phyloP scores from a whole-genome alignment of 2,329 filamentous ascomycete genomes.

The Cladophialophora carrionii region DNA sequence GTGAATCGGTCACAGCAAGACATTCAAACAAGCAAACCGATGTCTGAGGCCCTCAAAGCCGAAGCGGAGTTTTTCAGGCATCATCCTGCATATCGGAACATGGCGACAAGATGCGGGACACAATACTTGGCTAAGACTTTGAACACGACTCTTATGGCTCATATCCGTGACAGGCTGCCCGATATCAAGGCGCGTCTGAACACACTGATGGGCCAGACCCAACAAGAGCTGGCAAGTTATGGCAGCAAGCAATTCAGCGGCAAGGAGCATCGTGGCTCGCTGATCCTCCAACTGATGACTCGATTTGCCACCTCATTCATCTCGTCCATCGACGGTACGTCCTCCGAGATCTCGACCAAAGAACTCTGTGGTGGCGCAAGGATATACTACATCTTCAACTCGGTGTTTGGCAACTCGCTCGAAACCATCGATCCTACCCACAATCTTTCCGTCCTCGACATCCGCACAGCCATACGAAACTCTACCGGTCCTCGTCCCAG shows the following conservation, averaged over 20 bases:
- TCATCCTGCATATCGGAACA: conserved; percentile 95
- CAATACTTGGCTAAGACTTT: conserved; percentile 92
- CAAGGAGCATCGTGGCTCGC: conserved; percentile 91
- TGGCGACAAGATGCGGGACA: conserved; percentile 89
- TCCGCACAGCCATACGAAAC: conserved; percentile 95
- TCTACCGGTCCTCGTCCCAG: conserved; percentile 94
- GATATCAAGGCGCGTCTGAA: conserved; percentile 98
- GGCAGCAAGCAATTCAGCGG: conserved; percentile 97
- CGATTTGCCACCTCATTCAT: conserved; percentile 97
- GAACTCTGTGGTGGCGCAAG: conserved; percentile 92
- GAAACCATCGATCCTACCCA: conserved; percentile 95
- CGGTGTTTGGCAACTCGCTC: conserved; percentile 93
- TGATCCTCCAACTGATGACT: conserved; percentile 97
- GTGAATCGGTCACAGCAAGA: conserved; percentile 98
- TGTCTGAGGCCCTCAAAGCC: conserved; percentile 84
- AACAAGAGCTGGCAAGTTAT: conserved; percentile 96
- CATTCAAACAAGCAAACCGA: conserved; percentile 93
- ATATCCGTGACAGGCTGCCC: conserved; percentile 91
- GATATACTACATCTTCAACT: conserved; percentile 99
- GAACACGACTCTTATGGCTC: conserved; percentile 91
- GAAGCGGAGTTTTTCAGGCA: conserved; percentile 96
- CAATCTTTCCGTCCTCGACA: conserved; percentile 92
- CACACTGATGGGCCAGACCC: conserved; percentile 98
- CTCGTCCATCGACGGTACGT: conserved; percentile 97
- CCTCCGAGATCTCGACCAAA: conserved; percentile 97